A percentile compares a stretch with the other conserved stretches of the same genome.
Evolutionary conservation across 371 early-diverging fungal species (phyloP).

Genomic region (Mucor sp.): DNA sequence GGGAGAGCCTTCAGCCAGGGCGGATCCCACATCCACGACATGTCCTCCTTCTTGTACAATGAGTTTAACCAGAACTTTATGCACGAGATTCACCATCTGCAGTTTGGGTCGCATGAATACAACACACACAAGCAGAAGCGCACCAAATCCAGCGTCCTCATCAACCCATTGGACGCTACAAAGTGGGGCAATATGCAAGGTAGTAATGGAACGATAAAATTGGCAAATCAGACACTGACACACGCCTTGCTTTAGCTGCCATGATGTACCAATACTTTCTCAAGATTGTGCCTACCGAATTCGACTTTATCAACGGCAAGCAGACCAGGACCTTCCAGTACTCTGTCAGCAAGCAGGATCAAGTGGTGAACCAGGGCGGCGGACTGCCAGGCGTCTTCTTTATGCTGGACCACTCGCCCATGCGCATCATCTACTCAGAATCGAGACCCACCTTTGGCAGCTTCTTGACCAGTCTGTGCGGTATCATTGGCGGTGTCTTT

Average conservation of each 20-base stretch:
- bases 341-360: constrained; percentile 88
- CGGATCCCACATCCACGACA: constrained; percentile 69
- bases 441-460: constrained; percentile 77
- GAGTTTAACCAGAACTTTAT: constrained; percentile 68
- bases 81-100: constrained; percentile 81
- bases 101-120: constrained; percentile 73
- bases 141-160: constrained; percentile 47
- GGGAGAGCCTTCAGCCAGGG: constrained; percentile 79
- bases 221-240: background rate
- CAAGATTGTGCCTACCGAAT: constrained; percentile 91
- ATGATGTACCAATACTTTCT: constrained; percentile 88
- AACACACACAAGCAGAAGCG: constrained; percentile 31
- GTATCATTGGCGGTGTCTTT: constrained; percentile 94
- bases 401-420: constrained; percentile 95
- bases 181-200: constrained; percentile 49
- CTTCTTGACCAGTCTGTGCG: constrained; percentile 89
- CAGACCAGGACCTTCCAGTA: constrained; percentile 88
- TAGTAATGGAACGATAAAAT: constrained; percentile 14
- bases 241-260: constrained; percentile 14
- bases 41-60: constrained; percentile 36
- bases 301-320: constrained; percentile 70
- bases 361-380: constrained; percentile 30
- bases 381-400: constrained; percentile 88
- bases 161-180: constrained; percentile 80
- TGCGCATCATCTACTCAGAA: constrained; percentile 88